Base-by-base conservation (phyloP, 2,329 filamentous ascomycete genomes). In the Rutstroemia sp. region DNA sequence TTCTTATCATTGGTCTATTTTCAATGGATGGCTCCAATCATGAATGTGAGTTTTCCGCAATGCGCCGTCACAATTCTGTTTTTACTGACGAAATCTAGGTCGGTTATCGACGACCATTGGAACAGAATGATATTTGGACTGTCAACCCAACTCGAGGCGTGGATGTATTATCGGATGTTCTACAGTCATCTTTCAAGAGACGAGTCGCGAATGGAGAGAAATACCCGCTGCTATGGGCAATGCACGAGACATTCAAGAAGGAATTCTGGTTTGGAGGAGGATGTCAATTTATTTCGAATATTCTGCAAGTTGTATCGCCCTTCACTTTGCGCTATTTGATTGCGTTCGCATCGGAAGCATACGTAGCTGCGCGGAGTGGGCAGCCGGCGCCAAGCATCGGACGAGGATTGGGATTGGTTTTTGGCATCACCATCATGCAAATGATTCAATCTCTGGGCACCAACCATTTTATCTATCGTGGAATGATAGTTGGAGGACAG, bases 401-500 rank as follows among this genome's bases (percentile, higher is more conserved):
- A 3, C 76, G 78, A 47, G 94, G 92, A 21, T 75, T 97, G 56
- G 92, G 92, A 0, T 75, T 96, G 34, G 91, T 91, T 1, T 71
- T 97, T 56, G 92, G 89, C 8, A 86, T 97, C 56, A 91, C 88
- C 0, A 70, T 79, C 44, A 94, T 97, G 89, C 92, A 96, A 70
- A 78, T 92, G 19, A 68, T 86, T 10, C 89, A 95, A 71, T 92
- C 87, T 69, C 67, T 95, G 61, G 83, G 83, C 25, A 89, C 85
- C 2, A 95, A 92, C 67, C 92, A 97, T 67, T 96, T 95, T 73
- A 86, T 97, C 67, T 97, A 92, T 67, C 83, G 86, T 21, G 91
- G 92, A 21, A 95, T 96, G 87, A 85, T 95, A 73, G 83, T 95
- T 40, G 94, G 92, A 60, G 94, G 90, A 0, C 86, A 96, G 73